phyloP scores from a whole-genome alignment of 768 basidiomycete species.

The Gymnopilus junonius region DNA sequence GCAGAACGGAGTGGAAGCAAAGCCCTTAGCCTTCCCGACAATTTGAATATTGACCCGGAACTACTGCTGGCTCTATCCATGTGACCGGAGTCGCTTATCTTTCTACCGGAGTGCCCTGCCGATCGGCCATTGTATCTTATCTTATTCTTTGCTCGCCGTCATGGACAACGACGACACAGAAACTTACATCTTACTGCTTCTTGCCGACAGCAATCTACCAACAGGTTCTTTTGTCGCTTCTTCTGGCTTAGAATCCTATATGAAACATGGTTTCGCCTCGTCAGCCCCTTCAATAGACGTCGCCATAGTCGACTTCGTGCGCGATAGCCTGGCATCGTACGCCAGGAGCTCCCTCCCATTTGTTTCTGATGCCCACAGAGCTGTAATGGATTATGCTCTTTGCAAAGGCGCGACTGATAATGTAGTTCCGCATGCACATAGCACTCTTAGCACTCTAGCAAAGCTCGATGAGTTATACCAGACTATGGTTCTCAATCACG shows the following conservation, averaged over 20 bases:
- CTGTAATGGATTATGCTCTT: conserved; percentile 32
- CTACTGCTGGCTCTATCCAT: not conserved
- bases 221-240: conserved; percentile 98
- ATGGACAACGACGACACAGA: conserved; percentile 37
- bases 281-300: conserved; percentile 43
- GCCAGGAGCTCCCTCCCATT: conserved; percentile 79
- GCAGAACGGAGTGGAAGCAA: conserved; percentile 19
- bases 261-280: conserved; percentile 79
- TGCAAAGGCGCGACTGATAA: not conserved
- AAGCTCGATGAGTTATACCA: conserved; percentile 82
- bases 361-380: conserved; percentile 70
- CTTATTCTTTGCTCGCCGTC: not conserved
- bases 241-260: conserved; percentile 88
- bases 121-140: not conserved
- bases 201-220: conserved; percentile 92
- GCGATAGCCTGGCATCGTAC: conserved; percentile 78
- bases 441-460: conserved; percentile 46
- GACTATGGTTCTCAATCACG: conserved; percentile 86
- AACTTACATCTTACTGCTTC: conserved; percentile 70
- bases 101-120: conserved; percentile 8
- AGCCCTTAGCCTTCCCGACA: conserved; percentile 12
- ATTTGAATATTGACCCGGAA: conserved; percentile 13
- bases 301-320: conserved; percentile 62
- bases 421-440: conserved; percentile 14
- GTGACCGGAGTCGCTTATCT: conserved; percentile 13